phyloP scores from a whole-genome alignment of 768 basidiomycete species.

The Amanita molliuscula region DNA sequence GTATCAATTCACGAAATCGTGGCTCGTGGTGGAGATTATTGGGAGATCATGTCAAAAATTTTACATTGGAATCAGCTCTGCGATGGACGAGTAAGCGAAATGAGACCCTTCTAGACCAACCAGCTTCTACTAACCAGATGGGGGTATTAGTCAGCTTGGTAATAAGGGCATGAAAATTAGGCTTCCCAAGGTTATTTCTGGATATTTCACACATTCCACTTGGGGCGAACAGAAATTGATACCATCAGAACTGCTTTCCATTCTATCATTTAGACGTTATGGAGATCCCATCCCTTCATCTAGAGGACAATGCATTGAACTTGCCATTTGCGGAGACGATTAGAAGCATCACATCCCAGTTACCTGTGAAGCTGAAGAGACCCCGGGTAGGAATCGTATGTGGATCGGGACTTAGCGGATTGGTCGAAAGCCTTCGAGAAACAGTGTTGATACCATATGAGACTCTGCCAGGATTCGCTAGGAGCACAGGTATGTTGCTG shows the following conservation, averaged over 20 bases:
- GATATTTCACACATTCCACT: not conserved
- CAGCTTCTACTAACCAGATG: too few relatives aligned
- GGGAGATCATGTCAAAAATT: not conserved
- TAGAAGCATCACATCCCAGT: not conserved
- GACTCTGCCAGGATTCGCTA: conserved; percentile 60
- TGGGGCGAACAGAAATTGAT: too few relatives aligned
- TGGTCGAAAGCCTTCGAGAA: conserved; percentile 52
- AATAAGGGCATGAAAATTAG: not conserved
- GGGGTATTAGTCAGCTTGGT: too few relatives aligned
- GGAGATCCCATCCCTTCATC: conserved; percentile 2
- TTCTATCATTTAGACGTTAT: not conserved
- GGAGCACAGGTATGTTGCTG: conserved; percentile 56
- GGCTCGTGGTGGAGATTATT: not conserved
- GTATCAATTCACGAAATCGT: not conserved
- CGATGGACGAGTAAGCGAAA: not conserved
- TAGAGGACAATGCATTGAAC: not conserved
- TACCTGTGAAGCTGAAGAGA: conserved; percentile 25
- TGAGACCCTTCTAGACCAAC: too few relatives aligned
- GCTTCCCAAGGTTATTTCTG: not conserved
- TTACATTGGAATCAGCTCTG: not conserved
- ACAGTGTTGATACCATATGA: conserved; percentile 54
- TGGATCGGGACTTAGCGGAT: conserved; percentile 74
- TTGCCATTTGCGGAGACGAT: conserved; percentile 7
- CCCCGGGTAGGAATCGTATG: conserved; percentile 80
- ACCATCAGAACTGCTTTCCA: not conserved